A percentile compares a stretch with the other conserved stretches of the same genome.
Evolutionary conservation across 2,329 filamentous ascomycete genomes (phyloP).

Genomic region (Scedosporium apiospermum): DNA sequence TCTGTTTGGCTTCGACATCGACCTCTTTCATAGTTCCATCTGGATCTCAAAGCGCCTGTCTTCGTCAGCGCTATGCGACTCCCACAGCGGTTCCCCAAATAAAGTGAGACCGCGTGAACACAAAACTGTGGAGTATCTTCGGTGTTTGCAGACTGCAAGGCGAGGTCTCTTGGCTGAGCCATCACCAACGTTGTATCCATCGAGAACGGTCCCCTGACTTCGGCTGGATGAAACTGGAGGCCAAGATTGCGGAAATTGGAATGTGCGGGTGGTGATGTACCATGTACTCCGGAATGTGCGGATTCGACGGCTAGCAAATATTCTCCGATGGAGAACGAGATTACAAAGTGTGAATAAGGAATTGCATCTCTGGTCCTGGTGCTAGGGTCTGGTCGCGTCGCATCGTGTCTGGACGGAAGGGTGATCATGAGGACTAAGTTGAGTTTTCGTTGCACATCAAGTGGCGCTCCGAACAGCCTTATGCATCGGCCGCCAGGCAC

Average conservation of each 20-base stretch:
- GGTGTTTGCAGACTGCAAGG: background rate
- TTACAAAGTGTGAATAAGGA: no score
- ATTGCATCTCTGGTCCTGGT: no score
- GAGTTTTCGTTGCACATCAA: no score
- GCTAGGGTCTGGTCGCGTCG: no score
- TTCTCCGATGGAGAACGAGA: background rate
- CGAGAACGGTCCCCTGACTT: background rate
- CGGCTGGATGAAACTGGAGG: background rate
- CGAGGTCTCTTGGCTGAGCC: background rate
- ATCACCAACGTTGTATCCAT: background rate
- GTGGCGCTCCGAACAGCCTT: no score
- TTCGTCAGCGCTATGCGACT: background rate
- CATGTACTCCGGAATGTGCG: no score
- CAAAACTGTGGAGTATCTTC: background rate
- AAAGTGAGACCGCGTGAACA: background rate
- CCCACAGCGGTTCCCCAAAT: background rate
- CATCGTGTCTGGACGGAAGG: no score
- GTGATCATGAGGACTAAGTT: no score
- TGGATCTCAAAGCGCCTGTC: background rate
- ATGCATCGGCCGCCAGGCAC: no score
- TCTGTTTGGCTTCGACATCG: background rate
- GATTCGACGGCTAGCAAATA: background rate
- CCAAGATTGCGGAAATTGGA: background rate
- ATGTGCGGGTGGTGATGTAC: background rate
- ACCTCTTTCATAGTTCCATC: background rate